phyloP scores from a whole-genome alignment of 2,329 filamentous ascomycete genomes.

The Aspergillus aculeatinus region DNA sequence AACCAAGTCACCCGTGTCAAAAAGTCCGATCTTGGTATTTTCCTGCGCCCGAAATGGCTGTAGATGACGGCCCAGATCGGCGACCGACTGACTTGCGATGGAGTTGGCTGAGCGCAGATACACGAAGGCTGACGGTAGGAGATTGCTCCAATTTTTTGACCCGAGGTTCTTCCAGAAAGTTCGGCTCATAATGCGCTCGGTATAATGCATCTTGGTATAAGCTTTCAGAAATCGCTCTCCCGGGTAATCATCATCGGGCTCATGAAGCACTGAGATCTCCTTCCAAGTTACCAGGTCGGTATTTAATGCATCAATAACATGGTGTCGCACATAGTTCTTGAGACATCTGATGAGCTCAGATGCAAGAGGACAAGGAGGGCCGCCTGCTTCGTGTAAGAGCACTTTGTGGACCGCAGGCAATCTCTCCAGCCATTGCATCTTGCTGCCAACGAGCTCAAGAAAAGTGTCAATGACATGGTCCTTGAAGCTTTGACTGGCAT shows the following conservation, averaged over 20 bases:
- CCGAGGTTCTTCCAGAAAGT: no score
- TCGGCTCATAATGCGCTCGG: no score
- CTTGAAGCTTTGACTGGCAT: constrained; percentile 56
- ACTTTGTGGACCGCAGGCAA: constrained; percentile 33
- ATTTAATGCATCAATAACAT: constrained; percentile 8
- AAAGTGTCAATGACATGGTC: constrained; percentile 46
- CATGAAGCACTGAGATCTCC: constrained; percentile 50
- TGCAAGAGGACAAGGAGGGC: constrained; percentile 18
- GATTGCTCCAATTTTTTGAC: no score
- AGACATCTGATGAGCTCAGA: constrained; percentile 23
- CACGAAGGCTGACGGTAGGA: no score
- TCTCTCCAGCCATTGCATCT: constrained; percentile 42
- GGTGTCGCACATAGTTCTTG: constrained; percentile 19
- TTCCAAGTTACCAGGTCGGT: constrained; percentile 33
- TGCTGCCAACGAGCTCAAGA: constrained; percentile 30
- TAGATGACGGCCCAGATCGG: no score
- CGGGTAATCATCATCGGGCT: constrained; percentile 50
- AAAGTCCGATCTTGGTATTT: no score
- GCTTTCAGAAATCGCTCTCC: constrained; percentile 35
- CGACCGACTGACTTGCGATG: no score
- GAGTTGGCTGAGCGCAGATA: no score
- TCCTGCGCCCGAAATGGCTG: no score
- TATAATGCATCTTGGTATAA: no score
- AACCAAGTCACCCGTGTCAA: no score
- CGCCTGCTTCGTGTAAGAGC: constrained; percentile 16